Percentiles rank a stretch among this genome's conserved stretches.
These are phyloP conservation scores for Dothiorella sarmentorum DNA, from an alignment of 2,329 filamentous ascomycete species.

Conservation along the genomic window DNA sequence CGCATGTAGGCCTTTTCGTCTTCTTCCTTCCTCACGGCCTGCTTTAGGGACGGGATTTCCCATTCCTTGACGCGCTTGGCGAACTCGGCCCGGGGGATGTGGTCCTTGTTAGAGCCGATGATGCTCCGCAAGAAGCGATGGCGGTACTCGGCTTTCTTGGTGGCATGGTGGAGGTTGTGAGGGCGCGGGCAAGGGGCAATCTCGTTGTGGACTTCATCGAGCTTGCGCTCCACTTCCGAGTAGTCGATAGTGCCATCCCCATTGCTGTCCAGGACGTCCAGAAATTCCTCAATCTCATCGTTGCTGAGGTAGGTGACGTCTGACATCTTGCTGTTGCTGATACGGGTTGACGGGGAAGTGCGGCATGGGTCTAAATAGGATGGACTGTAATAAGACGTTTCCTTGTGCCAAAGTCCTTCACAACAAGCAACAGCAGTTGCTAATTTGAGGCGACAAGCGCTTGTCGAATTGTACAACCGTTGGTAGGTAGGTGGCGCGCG, in stretches of 20 bases:
- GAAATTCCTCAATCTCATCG: conserved; percentile 51
- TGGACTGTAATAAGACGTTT: not conserved
- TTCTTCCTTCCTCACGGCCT: conserved; percentile 47
- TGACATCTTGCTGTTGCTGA: not conserved
- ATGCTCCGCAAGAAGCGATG: conserved; percentile 53
- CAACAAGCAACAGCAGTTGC: not conserved
- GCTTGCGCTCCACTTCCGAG: conserved; percentile 50
- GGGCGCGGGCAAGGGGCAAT: conserved; percentile 46
- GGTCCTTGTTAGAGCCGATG: conserved; percentile 43
- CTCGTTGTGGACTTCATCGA: conserved; percentile 52
- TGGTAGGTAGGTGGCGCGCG: no score
- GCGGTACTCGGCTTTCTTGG: conserved; percentile 40
- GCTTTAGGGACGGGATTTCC: conserved; percentile 49
- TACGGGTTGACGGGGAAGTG: not conserved
- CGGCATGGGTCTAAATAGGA: not conserved
- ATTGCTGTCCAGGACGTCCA: conserved; percentile 53
- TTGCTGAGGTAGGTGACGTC: conserved; percentile 31
- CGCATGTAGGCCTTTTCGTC: conserved; percentile 48
- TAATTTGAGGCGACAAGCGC: not conserved
- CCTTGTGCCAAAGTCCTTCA: not conserved
- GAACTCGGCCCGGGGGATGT: conserved; percentile 49
- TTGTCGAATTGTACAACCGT: no score
- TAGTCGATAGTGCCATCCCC: conserved; percentile 53
- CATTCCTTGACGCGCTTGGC: conserved; percentile 42
- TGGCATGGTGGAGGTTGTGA: conserved; percentile 44